phyloP scores from a whole-genome alignment of 208 protist species.

The Acanthamoeba divionensis region DNA sequence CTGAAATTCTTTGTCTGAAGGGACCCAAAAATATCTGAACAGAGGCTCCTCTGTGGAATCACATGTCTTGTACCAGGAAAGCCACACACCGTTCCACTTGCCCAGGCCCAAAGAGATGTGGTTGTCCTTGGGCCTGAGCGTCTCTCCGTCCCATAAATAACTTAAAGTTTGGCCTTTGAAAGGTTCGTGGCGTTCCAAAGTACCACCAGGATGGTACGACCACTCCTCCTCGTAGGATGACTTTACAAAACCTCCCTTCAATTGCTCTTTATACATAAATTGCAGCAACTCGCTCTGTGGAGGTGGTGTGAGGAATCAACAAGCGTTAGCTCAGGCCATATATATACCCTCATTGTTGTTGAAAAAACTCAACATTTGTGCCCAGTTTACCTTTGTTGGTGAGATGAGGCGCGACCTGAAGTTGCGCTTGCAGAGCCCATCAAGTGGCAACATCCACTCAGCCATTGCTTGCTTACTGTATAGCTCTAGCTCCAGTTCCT shows the following conservation, averaged over 20 bases:
- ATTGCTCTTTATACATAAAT: constrained; percentile 54
- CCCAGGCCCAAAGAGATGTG: background rate
- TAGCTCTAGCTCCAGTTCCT: constrained; percentile 23
- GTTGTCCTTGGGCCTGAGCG: background rate
- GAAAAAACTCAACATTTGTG: background rate
- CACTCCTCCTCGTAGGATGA: constrained; percentile 64
- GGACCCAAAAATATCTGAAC: constrained; percentile 57
- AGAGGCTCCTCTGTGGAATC: background rate
- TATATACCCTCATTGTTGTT: background rate
- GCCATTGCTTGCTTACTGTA: background rate
- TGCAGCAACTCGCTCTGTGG: constrained; percentile 59
- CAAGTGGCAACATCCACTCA: constrained; percentile 1
- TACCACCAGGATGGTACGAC: constrained; percentile 57
- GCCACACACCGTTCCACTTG: constrained; percentile 18
- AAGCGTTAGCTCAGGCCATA: background rate
- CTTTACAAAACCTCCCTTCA: constrained; percentile 64
- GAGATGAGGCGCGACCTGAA: background rate
- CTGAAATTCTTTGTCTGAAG: constrained; percentile 45
- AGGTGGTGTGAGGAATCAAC: background rate
- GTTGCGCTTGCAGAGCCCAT: background rate
- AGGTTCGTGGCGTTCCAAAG: constrained; percentile 39
- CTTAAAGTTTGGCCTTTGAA: background rate
- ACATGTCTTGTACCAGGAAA: background rate
- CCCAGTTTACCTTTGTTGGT: background rate
- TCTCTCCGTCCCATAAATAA: constrained; percentile 61